Conservation (phyloP, 177 flowering plant genomes). For the Tripterygium wilfordii region DNA sequence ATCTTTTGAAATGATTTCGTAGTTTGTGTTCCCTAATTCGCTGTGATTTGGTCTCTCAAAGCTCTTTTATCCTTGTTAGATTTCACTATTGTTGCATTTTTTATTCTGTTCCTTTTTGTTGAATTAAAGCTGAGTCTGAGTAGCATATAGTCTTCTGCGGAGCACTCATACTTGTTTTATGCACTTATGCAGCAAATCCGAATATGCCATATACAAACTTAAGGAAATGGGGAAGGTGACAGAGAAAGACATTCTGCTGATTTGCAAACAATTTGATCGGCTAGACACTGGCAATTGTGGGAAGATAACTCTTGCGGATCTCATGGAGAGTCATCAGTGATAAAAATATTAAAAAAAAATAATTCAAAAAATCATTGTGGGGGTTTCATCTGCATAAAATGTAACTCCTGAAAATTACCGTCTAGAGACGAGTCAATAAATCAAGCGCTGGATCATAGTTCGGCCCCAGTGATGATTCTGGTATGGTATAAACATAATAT, state of each 20-base stretch:
- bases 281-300: constrained; percentile 75
- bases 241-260: constrained; percentile 64
- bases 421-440: too few species aligned
- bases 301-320: constrained; percentile 80
- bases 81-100: neutral
- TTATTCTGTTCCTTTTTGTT: neutral
- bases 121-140: neutral
- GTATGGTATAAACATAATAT: too few species aligned
- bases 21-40: too few species aligned
- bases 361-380: too few species aligned
- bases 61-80: too few species aligned
- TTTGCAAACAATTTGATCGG: constrained; percentile 71
- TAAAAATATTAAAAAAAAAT: too few species aligned
- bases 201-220: constrained; percentile 85
- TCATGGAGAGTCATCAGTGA: constrained; percentile 56
- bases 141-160: neutral
- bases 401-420: too few species aligned
- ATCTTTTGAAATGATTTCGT: too few species aligned
- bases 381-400: too few species aligned
- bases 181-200: constrained; percentile 78
- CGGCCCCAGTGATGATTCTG: too few species aligned
- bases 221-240: constrained; percentile 81
- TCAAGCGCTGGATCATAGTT: too few species aligned
- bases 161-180: neutral
- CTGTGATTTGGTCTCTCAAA: too few species aligned